These are phyloP conservation scores for Acanthamoeba triangularis DNA, from an alignment of 208 protist species.

Conservation along the genomic window DNA sequence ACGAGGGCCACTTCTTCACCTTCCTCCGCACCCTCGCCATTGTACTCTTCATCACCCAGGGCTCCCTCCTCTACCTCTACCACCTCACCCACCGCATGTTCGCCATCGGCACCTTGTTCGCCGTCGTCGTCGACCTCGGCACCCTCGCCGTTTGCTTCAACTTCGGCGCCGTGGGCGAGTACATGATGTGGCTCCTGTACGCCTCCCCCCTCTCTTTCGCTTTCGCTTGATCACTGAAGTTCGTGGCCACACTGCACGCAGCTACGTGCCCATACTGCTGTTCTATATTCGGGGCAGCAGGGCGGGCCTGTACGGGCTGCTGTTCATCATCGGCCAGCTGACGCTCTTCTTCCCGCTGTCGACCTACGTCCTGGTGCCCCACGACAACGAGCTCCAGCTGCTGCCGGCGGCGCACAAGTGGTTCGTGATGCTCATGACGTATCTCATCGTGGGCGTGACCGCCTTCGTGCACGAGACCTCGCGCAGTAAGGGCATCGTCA, in stretches of 20 bases:
- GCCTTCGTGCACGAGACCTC: constrained; percentile 61
- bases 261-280: constrained; percentile 39
- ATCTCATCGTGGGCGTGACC: constrained; percentile 16
- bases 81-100: not conserved
- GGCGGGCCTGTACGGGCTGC: constrained; percentile 12
- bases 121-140: not conserved
- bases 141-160: constrained; percentile 21
- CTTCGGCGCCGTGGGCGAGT: constrained; percentile 43
- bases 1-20: constrained; percentile 32
- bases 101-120: not conserved
- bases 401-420: constrained; percentile 11
- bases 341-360: constrained; percentile 54
- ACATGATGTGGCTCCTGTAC: constrained; percentile 40
- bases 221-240: too few species aligned
- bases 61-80: not conserved
- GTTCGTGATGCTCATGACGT: constrained; percentile 57
- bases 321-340: constrained; percentile 29
- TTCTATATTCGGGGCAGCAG: constrained; percentile 50
- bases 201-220: not conserved
- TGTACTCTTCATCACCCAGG: not conserved
- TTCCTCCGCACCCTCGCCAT: not conserved
- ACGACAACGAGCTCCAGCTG: not conserved
- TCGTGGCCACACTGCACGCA: too few species aligned
- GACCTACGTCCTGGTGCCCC: not conserved
- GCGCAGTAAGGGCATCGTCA: not conserved